A percentile compares a stretch with the other conserved stretches of the same genome.
These are phyloP conservation scores for Dictyostelium capitatum DNA, from an alignment of 78 protist genomes.

Conservation along the genomic window DNA sequence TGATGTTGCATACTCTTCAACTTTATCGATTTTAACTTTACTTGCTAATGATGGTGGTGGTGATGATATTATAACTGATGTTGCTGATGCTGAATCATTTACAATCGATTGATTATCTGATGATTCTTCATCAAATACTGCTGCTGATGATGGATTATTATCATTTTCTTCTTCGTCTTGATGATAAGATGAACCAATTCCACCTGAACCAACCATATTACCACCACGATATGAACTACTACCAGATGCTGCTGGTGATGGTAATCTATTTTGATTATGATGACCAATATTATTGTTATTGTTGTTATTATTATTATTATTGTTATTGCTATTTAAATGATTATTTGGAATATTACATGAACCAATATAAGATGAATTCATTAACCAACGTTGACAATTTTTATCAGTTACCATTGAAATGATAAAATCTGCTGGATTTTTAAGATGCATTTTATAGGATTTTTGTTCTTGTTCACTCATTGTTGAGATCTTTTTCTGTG, in stretches of 20 bases:
- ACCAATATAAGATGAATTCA: neutral
- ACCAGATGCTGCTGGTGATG: constrained; percentile 15
- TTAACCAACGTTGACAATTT: neutral
- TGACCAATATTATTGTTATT: neutral
- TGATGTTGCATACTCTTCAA: constrained; percentile 76
- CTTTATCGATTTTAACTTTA: neutral
- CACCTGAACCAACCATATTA: too few species aligned
- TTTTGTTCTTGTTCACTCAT: constrained; percentile 35
- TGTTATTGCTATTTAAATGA: neutral
- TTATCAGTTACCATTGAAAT: constrained; percentile 69
- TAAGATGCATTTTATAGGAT: constrained; percentile 34
- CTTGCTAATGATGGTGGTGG: constrained; percentile 7
- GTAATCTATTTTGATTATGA: neutral
- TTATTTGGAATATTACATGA: neutral
- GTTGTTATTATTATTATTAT: neutral
- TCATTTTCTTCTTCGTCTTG: too few species aligned
- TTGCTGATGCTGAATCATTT: neutral
- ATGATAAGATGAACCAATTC: too few species aligned
- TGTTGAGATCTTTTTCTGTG: constrained; percentile 8
- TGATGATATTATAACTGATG: neutral
- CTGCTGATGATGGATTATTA: too few species aligned
- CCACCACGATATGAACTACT: neutral
- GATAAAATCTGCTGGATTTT: constrained; percentile 86
- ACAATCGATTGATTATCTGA: too few species aligned
- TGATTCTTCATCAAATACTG: too few species aligned